phyloP scores from a whole-genome alignment of 371 early-diverging fungal genomes.

The Saksenaea vasiformis region DNA sequence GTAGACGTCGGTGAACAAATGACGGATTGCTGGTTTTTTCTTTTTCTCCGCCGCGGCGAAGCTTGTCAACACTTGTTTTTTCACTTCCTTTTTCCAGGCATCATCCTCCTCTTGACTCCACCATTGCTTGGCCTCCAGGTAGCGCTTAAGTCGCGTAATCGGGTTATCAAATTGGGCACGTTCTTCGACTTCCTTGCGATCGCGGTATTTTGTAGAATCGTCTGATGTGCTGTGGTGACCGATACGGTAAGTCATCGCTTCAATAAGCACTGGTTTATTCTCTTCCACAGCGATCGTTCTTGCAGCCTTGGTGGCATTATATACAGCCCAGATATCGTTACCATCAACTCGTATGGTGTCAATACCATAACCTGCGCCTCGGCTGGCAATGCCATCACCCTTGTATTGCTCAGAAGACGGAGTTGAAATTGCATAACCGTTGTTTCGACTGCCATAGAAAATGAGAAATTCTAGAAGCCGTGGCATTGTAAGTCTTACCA shows the following conservation, averaged over 20 bases:
- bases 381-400: slow-evolving; percentile 94
- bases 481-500: slow-evolving; percentile 60
- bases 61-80: slow-evolving; percentile 71
- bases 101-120: slow-evolving; percentile 86
- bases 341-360: slow-evolving; percentile 97
- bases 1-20: slow-evolving; percentile 95
- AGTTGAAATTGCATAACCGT: slow-evolving; percentile 98
- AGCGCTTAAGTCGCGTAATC: slow-evolving; percentile 85
- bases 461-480: too few relatives aligned
- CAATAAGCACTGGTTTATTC: slow-evolving; percentile 90
- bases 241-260: slow-evolving; percentile 97
- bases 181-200: slow-evolving; percentile 85
- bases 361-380: slow-evolving; percentile 96
- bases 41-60: slow-evolving; percentile 86
- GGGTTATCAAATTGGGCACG: slow-evolving; percentile 84
- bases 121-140: slow-evolving; percentile 82
- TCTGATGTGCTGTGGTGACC: slow-evolving; percentile 98
- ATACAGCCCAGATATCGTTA: slow-evolving; percentile 96
- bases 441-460: slow-evolving; percentile 78
- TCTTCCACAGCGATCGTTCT: slow-evolving; percentile 79
- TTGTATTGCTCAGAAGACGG: slow-evolving; percentile 94
- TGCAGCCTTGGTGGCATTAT: slow-evolving; percentile 89
- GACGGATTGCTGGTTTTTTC: slow-evolving; percentile 82
- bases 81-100: slow-evolving; percentile 54
- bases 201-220: slow-evolving; percentile 92